These are phyloP conservation scores for Craterostigma plantagineum DNA, from an alignment of 257 asterid genomes.

Conservation along the genomic window DNA sequence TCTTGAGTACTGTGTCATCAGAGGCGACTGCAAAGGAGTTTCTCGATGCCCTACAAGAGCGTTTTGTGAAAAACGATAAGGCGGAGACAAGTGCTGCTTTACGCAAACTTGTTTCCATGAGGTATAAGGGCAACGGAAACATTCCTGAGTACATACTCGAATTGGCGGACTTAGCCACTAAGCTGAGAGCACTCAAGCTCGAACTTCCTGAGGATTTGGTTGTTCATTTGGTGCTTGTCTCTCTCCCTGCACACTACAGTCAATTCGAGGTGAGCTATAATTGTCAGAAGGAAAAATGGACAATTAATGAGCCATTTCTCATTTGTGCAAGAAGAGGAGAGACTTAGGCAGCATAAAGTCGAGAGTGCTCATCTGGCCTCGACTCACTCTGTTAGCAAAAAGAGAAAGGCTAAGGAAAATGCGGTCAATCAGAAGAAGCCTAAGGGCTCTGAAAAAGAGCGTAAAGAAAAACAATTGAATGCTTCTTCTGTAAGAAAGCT, in stretches of 20 bases:
- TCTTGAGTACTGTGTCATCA: not conserved
- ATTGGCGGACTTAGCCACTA: conserved; percentile 2
- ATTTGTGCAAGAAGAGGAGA: not conserved
- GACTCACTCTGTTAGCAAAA: too few species aligned
- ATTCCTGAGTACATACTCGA: not conserved
- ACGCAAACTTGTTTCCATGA: not conserved
- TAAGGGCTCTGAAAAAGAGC: not conserved
- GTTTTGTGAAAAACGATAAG: not conserved
- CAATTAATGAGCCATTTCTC: conserved; percentile 3
- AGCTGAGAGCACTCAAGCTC: not conserved
- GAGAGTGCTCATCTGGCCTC: not conserved
- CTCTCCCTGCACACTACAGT: conserved; percentile 1
- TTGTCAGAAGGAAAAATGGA: conserved; percentile 1
- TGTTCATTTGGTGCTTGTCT: conserved; percentile 2
- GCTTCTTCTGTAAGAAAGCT: not conserved
- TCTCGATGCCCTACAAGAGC: not conserved
- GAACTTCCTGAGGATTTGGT: conserved; percentile 1
- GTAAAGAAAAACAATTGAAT: not conserved
- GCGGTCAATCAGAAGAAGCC: not conserved
- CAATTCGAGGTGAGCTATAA: conserved; percentile 3
- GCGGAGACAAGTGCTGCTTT: not conserved
- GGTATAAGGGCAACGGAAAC: conserved; percentile 1
- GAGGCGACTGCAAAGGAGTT: too few species aligned
- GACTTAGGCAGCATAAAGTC: conserved; percentile 1
- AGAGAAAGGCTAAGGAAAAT: not conserved